phyloP scores from a whole-genome alignment of 805 yeast species.

The Candida nemodendra region DNA sequence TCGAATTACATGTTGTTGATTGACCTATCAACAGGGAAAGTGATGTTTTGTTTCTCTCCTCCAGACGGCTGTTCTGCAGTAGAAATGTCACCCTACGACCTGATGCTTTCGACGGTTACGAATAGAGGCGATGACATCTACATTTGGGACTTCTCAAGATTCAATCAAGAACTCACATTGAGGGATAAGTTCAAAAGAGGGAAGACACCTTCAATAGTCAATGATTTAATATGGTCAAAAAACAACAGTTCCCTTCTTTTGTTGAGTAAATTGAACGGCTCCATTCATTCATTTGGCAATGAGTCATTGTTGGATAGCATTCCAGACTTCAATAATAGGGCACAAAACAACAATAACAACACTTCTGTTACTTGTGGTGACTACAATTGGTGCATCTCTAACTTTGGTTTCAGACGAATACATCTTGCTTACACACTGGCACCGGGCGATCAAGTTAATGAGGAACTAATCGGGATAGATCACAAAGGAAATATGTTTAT shows the following conservation, averaged over 20 bases:
- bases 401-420: constrained; percentile 24
- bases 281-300: constrained; percentile 61
- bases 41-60: constrained; percentile 48
- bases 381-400: constrained; percentile 48
- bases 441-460: not conserved
- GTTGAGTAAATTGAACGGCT: constrained; percentile 53
- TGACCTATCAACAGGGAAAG: constrained; percentile 43
- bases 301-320: constrained; percentile 28
- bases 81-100: constrained; percentile 61
- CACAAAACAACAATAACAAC: not conserved
- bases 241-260: constrained; percentile 46
- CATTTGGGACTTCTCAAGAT: constrained; percentile 60
- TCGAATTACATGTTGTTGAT: constrained; percentile 42
- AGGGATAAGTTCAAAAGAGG: constrained; percentile 63
- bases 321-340: not conserved
- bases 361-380: not conserved
- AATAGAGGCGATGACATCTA: constrained; percentile 60
- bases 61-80: constrained; percentile 62
- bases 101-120: constrained; percentile 52
- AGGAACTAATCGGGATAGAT: constrained; percentile 25
- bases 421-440: constrained; percentile 1
- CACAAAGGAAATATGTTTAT: constrained; percentile 24
- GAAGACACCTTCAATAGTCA: constrained; percentile 54
- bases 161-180: constrained; percentile 49
- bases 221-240: constrained; percentile 52